Conservation (phyloP, 306 rosid genomes). For the Chamaecrista fasciculata region DNA sequence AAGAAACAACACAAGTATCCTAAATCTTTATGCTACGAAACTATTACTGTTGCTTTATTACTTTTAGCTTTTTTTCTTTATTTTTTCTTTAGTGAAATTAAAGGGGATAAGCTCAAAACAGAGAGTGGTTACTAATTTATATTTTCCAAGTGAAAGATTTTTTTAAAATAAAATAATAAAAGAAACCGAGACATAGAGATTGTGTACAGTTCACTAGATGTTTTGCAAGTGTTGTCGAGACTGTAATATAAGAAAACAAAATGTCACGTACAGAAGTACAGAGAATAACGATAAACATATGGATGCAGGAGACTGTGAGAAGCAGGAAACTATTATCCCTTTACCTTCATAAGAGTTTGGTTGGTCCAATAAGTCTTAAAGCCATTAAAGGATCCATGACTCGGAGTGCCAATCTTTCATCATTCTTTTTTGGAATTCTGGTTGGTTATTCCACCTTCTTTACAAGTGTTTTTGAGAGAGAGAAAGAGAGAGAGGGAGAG, state of each 20-base stretch:
- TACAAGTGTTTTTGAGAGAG: conserved; percentile 31
- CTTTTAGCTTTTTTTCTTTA: conserved; percentile 3
- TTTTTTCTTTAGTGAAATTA: conserved; percentile 7
- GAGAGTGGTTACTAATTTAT: neutral
- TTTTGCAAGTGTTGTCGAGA: conserved; percentile 14
- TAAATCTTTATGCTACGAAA: neutral
- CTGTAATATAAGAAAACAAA: conserved; percentile 33
- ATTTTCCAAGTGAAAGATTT: no score
- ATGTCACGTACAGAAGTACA: conserved; percentile 25
- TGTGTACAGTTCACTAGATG: conserved; percentile 11
- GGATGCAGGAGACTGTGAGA: conserved; percentile 40
- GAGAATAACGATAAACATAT: conserved; percentile 34
- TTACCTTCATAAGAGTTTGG: conserved; percentile 51
- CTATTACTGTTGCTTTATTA: conserved; percentile 21
- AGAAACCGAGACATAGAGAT: neutral
- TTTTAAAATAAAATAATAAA: neutral
- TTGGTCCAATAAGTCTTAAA: conserved; percentile 47
- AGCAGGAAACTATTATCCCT: conserved; percentile 23
- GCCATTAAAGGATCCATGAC: conserved; percentile 51
- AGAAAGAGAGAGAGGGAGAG: conserved; percentile 18
- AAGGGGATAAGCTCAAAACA: neutral
- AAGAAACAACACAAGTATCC: conserved; percentile 9
- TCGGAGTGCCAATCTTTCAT: conserved; percentile 70
- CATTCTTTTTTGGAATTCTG: conserved; percentile 55
- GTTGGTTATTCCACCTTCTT: conserved; percentile 40